Conservation (phyloP, 768 basidiomycete species). For the Suillus subaureus region DNA sequence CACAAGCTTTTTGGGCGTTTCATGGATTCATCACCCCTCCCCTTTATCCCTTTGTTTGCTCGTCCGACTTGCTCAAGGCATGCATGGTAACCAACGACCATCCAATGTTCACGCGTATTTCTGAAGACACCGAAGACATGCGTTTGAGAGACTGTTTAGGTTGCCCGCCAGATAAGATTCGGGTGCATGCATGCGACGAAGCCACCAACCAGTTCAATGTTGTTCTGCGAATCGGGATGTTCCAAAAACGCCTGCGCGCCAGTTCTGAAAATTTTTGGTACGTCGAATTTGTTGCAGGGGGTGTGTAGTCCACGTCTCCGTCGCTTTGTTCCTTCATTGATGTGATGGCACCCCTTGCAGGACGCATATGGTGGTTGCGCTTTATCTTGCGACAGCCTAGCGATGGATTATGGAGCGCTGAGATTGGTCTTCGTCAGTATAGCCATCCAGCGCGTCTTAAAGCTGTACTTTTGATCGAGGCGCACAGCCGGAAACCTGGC, state of each 20-base stretch:
- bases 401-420: background rate
- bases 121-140: background rate
- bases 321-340: background rate
- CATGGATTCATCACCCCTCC: too few relatives aligned
- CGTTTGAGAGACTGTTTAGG: background rate
- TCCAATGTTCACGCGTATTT: background rate
- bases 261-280: too few relatives aligned
- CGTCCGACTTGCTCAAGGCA: background rate
- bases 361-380: background rate
- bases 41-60: background rate
- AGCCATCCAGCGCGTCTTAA: background rate
- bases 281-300: conserved; percentile 16
- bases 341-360: background rate
- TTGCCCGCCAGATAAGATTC: background rate
- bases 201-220: background rate
- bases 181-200: background rate
- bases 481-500: background rate
- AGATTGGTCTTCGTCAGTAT: background rate
- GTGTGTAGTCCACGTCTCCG: conserved; percentile 12
- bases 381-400: too few relatives aligned
- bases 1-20: background rate
- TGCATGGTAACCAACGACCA: background rate
- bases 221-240: background rate
- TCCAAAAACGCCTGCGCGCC: background rate
- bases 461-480: background rate